Evolutionary conservation across 2,329 filamentous ascomycete genomes (phyloP).

Genomic region (Plectosphaerella cucumerina): DNA sequence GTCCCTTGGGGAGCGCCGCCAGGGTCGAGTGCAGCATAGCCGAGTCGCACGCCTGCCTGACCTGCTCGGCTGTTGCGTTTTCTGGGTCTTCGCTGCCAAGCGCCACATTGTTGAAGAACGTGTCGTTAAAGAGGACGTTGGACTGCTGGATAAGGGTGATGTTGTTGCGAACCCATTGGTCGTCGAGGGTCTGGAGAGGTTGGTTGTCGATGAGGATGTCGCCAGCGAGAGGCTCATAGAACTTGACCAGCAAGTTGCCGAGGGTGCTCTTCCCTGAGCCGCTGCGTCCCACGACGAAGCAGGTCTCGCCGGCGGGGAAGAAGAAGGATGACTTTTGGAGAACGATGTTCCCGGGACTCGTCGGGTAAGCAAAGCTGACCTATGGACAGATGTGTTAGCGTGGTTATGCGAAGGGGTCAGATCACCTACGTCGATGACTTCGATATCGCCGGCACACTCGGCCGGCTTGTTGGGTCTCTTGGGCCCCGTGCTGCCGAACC

Average conservation of each 20-base stretch:
- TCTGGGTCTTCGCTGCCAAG: constrained; percentile 57
- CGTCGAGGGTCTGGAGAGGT: constrained; percentile 57
- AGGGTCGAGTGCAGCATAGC: constrained; percentile 68
- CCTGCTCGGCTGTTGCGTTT: constrained; percentile 44
- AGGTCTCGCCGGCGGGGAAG: constrained; percentile 69
- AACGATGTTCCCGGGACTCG: constrained; percentile 55
- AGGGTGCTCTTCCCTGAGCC: constrained; percentile 93
- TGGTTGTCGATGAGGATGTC: constrained; percentile 65
- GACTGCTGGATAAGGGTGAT: constrained; percentile 80
- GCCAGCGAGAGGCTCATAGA: constrained; percentile 67
- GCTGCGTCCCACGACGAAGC: constrained; percentile 79
- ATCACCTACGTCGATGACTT: constrained; percentile 59
- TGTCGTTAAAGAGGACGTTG: constrained; percentile 77
- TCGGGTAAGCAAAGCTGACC: constrained; percentile 81
- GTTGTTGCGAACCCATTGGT: constrained; percentile 71
- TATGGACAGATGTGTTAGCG: constrained; percentile 27
- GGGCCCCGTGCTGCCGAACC: constrained; percentile 13
- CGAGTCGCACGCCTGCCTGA: constrained; percentile 60
- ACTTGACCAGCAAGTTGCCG: constrained; percentile 71
- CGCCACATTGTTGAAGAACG: constrained; percentile 71
- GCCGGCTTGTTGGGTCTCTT: constrained; percentile 25
- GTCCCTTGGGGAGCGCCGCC: constrained; percentile 59
- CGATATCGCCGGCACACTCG: constrained; percentile 61
- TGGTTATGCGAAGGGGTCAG: neutral
- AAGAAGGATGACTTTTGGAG: constrained; percentile 60